Percentiles rank a stretch among this genome's conserved stretches.
These are phyloP conservation scores for Saururus chinensis DNA, from an alignment of 164 flowering plant species.

Conservation along the genomic window DNA sequence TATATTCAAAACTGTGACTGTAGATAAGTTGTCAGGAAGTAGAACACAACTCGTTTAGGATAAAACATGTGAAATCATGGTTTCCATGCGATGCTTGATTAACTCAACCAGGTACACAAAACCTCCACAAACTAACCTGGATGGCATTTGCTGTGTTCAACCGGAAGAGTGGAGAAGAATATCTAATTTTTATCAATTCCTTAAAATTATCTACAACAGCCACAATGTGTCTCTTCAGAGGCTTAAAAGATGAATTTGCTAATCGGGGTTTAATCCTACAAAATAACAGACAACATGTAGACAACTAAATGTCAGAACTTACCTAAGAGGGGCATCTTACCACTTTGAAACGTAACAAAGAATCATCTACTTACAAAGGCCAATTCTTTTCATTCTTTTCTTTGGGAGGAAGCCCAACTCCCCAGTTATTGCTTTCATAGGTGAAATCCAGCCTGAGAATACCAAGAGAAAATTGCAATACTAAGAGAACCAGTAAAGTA, in stretches of 20 bases:
- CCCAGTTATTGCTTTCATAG: conserved; percentile 85
- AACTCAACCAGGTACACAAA: neutral
- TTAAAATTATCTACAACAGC: conserved; percentile 65
- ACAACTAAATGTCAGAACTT: too few species aligned
- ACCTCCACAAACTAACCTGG: conserved; percentile 34
- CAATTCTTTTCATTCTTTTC: conserved; percentile 72
- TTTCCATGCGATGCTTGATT: neutral
- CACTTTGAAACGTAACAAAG: neutral
- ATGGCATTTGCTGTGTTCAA: conserved; percentile 59
- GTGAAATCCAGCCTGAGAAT: conserved; percentile 69
- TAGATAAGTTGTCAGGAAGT: too few species aligned
- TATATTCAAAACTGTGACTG: too few species aligned
- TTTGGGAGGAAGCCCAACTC: conserved; percentile 90
- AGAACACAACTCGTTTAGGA: too few species aligned
- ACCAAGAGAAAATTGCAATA: neutral
- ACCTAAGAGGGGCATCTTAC: neutral
- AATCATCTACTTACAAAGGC: conserved; percentile 61
- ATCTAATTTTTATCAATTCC: conserved; percentile 55
- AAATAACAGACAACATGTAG: neutral
- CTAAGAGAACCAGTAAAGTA: neutral
- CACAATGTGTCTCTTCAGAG: conserved; percentile 58
- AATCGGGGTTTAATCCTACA: conserved; percentile 73
- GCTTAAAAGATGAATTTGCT: conserved; percentile 74
- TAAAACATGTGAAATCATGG: too few species aligned
- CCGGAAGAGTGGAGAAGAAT: conserved; percentile 90